Base-by-base conservation (phyloP, 495 filamentous ascomycete genomes). In the Cryomyces antarcticus region DNA sequence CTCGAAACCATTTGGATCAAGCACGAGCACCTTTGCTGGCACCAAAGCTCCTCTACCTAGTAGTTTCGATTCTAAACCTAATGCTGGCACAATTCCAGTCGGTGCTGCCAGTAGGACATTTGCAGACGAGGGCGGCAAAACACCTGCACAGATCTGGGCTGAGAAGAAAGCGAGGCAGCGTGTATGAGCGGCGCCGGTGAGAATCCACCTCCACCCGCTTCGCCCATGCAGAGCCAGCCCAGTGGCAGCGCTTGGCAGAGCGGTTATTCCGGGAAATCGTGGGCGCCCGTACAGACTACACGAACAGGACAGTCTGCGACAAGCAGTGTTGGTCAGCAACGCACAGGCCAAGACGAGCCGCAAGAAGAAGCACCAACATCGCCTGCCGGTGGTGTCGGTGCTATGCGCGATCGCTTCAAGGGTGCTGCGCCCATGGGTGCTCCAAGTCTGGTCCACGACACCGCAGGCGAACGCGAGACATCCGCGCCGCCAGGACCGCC, bases 111-210 rank as follows among this genome's bases (percentile, higher is more conserved):
- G 85, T 59, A 72, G 80, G 50, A 93, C 84, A 24, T 97, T 93
- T 67, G 88, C 89, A 3, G 84, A 95, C 45, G 67, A 92, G 60
- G 88, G 81, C 45, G 88, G 86, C 38, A 99, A 96, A 63, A 95
- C 89, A 5, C 89, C 89, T 12, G 86, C 92, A 24, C 89, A 99
- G 56, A 58, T 93, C 12, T 99, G 89, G 89, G 87, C 87, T 0
- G 89, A 99, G 62, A 92, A 81, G 60, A 97, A 95, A 64, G 84
- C 80, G 27, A 72, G 74, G 42, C 80, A 93, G 53, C 68, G 77
- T 13, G 80, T 28, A 48, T 57, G 30, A 63, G 64, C 38, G 64
- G 64, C 38, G 56, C 64, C 13, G 61, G 57, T 30, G 59, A 62
- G 28, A 54, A 46, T 33, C 40, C 53, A 38, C 52, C 53, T 31